These are phyloP conservation scores for Epichloe sylvatica DNA, from an alignment of 2,329 filamentous ascomycete genomes.

Conservation along the genomic window DNA sequence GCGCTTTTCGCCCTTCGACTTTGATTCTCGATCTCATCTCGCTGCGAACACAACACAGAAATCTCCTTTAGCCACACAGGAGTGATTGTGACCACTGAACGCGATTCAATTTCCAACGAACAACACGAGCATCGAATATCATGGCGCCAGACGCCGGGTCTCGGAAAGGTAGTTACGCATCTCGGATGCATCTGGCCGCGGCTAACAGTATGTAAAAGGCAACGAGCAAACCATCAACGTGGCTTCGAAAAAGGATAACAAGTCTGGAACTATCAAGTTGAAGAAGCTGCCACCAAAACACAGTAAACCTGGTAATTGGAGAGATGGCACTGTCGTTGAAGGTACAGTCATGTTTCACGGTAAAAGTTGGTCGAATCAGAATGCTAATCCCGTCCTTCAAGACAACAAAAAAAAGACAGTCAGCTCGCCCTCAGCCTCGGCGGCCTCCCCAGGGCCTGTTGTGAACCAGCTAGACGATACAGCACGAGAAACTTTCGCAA, in stretches of 20 bases:
- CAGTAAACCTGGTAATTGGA: conserved; percentile 57
- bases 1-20: neutral
- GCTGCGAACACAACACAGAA: neutral
- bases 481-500: conserved; percentile 65
- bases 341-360: conserved; percentile 27
- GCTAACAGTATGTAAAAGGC: conserved; percentile 1
- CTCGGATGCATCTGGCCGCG: neutral
- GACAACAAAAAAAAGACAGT: conserved; percentile 42
- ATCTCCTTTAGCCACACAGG: neutral
- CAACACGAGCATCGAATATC: neutral
- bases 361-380: neutral
- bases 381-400: conserved; percentile 9
- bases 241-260: conserved; percentile 40
- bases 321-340: conserved; percentile 49
- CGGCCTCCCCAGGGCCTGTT: conserved; percentile 38
- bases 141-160: conserved; percentile 12
- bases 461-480: conserved; percentile 60
- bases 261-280: conserved; percentile 43
- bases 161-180: conserved; percentile 16
- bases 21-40: neutral
- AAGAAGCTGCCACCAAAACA: conserved; percentile 50
- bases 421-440: conserved; percentile 27
- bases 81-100: neutral
- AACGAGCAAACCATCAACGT: conserved; percentile 47
- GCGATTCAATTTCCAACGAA: neutral